Evolutionary conservation across 305 asterid genomes (phyloP).

Genomic region (Rubia peregrina): DNA sequence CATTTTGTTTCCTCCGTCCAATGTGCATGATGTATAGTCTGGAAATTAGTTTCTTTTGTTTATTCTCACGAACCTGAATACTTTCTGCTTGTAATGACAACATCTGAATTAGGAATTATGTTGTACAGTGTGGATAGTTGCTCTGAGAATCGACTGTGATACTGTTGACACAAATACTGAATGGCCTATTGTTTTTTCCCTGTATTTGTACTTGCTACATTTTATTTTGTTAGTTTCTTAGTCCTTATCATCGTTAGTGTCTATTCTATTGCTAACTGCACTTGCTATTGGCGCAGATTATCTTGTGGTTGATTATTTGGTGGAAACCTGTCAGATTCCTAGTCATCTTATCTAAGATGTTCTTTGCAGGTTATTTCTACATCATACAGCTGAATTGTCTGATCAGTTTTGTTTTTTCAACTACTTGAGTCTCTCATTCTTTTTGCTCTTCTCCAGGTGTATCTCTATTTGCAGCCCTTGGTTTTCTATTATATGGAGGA

Average conservation of each 20-base stretch:
- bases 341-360: slow-evolving; percentile 70
- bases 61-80: background rate
- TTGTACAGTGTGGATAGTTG: background rate
- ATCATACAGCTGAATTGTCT: background rate
- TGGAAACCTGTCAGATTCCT: slow-evolving; percentile 69
- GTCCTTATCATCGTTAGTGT: background rate
- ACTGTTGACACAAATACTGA: background rate
- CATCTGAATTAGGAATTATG: background rate
- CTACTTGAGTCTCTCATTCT: slow-evolving; percentile 21
- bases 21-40: background rate
- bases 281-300: slow-evolving; percentile 44
- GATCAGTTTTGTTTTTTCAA: background rate
- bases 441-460: slow-evolving; percentile 49
- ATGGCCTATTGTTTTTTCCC: background rate
- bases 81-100: background rate
- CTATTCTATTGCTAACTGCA: slow-evolving; percentile 8
- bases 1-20: background rate
- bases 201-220: background rate
- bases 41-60: background rate
- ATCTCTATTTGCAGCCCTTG: slow-evolving; percentile 84
- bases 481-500: slow-evolving; percentile 96
- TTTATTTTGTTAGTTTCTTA: background rate
- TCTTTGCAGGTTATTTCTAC: slow-evolving; percentile 72
- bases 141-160: background rate
- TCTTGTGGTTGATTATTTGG: slow-evolving; percentile 76